Evolutionary conservation across 192 early-diverging fungal species (phyloP), one percentile per base, ranked within the genome.

Genomic region (Gaertneriomyces sp.): DNA sequence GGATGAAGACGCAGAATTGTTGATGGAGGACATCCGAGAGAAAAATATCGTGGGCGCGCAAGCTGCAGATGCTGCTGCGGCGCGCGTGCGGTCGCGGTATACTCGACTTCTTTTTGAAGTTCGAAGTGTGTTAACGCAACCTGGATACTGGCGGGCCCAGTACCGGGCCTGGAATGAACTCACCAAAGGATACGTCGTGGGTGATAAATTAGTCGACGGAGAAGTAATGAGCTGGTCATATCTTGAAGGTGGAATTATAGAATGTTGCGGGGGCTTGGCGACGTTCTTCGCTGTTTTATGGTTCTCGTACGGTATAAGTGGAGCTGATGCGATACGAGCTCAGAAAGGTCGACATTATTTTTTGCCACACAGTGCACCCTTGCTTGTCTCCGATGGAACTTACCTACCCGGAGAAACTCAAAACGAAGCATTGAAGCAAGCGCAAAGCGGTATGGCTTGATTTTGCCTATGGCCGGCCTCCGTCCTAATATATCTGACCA

Each of bases 191-290:
- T 58, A 70, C 0, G 69, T 71, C 14, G 70, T 58, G 0, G 93
- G 89, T 41, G 95, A 96, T 68, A 57, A 91, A 10, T 79, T 98
- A 40, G 92, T 98, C 12, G 95, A 98, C 72, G 73, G 76, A n/a
- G 87, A 91, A 60, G 81, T 96, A 25, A 70, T 98, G 40, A 82
- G 79, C 60, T 98, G 91, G 90, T 70, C 93, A 14, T 95, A 94
- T 43, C 64, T 98, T 7, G 95, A 98, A 63, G 80, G 85, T 6
- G 95, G 95, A 20, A 49, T 93, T 11, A 81, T 96, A 54, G 87
- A 93, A 74, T 72, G 84, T 4, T 69, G 86, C 16, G 90, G 89
- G 45, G 75, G 71, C 16, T 64, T 93, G 33, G 46, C 83, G 0
- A 76, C 90, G 20, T 96, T 87, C 81, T 94, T 95, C 79, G 82